These are phyloP conservation scores for Eragrostis nindensis DNA, from an alignment of 176 grass and related monocot genomes.

Conservation along the genomic window DNA sequence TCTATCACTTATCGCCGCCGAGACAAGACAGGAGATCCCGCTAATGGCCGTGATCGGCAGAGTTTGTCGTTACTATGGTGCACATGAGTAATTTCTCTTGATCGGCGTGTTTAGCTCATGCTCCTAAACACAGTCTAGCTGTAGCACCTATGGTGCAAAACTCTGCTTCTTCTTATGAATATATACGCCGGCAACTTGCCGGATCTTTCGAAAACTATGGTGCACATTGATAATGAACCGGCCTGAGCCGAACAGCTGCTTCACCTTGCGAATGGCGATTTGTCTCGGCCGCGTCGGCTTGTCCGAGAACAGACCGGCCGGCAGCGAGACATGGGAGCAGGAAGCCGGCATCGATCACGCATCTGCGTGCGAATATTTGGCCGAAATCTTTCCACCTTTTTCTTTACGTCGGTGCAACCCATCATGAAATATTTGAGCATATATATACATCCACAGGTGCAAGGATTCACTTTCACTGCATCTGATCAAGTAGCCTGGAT, in stretches of 20 bases:
- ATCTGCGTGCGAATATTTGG: not conserved
- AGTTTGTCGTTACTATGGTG: not conserved
- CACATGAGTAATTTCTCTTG: too few species aligned
- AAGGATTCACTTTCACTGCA: not conserved
- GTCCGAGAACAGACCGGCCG: not conserved
- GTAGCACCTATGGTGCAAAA: too few species aligned
- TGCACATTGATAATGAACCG: too few species aligned
- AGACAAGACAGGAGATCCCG: not conserved
- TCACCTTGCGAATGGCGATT: not conserved
- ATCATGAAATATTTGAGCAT: conserved; percentile 17
- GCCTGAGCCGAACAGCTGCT: too few species aligned
- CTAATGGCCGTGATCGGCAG: not conserved
- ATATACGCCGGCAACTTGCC: too few species aligned
- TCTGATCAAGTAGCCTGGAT: not conserved
- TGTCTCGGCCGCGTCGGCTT: not conserved
- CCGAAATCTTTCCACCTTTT: not conserved
- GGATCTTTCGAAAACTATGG: too few species aligned
- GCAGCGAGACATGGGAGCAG: conserved; percentile 11
- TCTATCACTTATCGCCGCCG: not conserved
- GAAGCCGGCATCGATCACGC: not conserved
- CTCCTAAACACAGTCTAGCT: too few species aligned
- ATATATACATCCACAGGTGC: not conserved
- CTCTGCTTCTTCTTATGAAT: too few species aligned
- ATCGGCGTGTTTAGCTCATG: too few species aligned
- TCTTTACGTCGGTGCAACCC: not conserved